These are phyloP conservation scores for Thalassiosira ordinaria DNA, from an alignment of 352 stramenopile species.

Conservation along the genomic window DNA sequence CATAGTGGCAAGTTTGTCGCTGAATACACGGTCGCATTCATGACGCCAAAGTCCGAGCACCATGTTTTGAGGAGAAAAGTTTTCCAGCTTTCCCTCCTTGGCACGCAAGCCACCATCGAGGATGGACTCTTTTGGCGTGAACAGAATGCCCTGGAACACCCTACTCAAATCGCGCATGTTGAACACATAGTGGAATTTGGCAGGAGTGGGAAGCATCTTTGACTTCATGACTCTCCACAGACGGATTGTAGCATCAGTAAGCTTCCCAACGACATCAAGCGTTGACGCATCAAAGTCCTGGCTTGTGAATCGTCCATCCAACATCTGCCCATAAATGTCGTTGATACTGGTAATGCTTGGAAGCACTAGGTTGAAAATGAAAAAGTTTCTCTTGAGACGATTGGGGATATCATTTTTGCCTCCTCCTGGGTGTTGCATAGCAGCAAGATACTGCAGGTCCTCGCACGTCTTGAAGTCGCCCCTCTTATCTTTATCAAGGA, in stretches of 20 bases:
- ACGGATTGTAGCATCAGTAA: constrained; percentile 95
- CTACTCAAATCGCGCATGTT: constrained; percentile 98
- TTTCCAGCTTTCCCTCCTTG: constrained; percentile 88
- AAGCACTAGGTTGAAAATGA: constrained; percentile 98
- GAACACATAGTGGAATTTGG: constrained; percentile 99
- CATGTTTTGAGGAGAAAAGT: constrained; percentile 91
- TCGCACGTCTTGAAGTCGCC: constrained; percentile 98
- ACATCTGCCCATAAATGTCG: constrained; percentile 99
- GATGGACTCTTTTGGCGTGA: constrained; percentile 95
- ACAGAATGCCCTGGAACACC: constrained; percentile 97
- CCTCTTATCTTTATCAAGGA: constrained; percentile 97
- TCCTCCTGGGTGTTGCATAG: constrained; percentile 96
- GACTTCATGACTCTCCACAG: constrained; percentile 97
- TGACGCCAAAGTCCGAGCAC: constrained; percentile 97
- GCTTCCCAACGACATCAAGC: constrained; percentile 91
- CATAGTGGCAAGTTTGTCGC: constrained; percentile 96
- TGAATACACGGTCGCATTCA: constrained; percentile 97
- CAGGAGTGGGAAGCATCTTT: constrained; percentile 96
- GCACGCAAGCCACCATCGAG: constrained; percentile 87
- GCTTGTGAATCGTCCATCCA: constrained; percentile 92
- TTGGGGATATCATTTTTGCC: constrained; percentile 99
- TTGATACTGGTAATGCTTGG: constrained; percentile 98
- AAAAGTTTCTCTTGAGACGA: constrained; percentile 98
- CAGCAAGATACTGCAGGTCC: constrained; percentile 96
- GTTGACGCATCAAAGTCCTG: constrained; percentile 87